A percentile compares a stretch with the other conserved stretches of the same genome.
phyloP scores from a whole-genome alignment of 768 basidiomycete species.

The Roridomyces roridus region DNA sequence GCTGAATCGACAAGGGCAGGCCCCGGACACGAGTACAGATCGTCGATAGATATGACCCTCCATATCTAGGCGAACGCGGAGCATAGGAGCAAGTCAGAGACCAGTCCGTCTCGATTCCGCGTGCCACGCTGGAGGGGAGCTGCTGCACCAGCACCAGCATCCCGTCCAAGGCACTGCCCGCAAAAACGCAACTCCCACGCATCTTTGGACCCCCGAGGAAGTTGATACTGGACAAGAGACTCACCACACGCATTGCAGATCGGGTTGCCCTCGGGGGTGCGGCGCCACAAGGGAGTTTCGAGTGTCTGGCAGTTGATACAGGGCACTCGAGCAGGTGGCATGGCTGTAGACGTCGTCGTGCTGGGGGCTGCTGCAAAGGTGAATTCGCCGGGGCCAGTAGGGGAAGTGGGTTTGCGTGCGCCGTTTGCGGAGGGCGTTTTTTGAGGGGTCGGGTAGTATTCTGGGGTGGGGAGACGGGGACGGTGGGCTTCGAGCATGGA shows the following conservation, averaged over 20 bases:
- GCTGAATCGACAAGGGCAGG: not conserved
- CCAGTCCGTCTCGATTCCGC: too few relatives aligned
- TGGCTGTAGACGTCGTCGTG: not conserved
- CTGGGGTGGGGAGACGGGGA: not conserved
- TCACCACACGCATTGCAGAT: slow-evolving; percentile 92
- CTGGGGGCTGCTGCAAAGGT: not conserved
- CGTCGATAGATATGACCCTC: not conserved
- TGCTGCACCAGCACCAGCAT: too few relatives aligned
- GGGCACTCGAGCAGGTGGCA: slow-evolving; percentile 45
- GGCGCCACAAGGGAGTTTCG: slow-evolving; percentile 84
- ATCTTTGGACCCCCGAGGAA: slow-evolving; percentile 19
- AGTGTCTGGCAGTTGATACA: slow-evolving; percentile 82
- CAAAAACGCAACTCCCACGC: slow-evolving; percentile 28
- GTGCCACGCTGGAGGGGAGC: too few relatives aligned
- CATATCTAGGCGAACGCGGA: slow-evolving; percentile 4
- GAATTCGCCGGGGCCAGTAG: not conserved
- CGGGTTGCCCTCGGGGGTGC: slow-evolving; percentile 80
- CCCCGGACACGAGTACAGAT: not conserved
- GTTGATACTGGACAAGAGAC: slow-evolving; percentile 41
- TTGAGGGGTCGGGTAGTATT: not conserved
- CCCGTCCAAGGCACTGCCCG: slow-evolving; percentile 16
- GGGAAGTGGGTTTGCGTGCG: not conserved
- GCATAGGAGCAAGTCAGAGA: not conserved
- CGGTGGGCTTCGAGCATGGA: not conserved
- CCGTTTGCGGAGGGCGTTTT: too few relatives aligned